Percentiles rank a stretch among this genome's conserved stretches.
Evolutionary conservation across 129 eudicot species (phyloP).

Genomic region (Helianthus annuus): HanXRQr2.0-SUNRISE NC_035444.2:56288273-56288772

Average conservation of each 20-base stretch:
- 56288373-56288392: conserved; percentile 59
- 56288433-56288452: conserved; percentile 63
- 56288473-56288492: conserved; percentile 45
- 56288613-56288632: conserved; percentile 42
- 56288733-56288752: conserved; percentile 66
- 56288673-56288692: conserved; percentile 60
- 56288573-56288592: conserved; percentile 36
- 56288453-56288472: conserved; percentile 39
- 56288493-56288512: conserved; percentile 45
- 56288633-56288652: conserved; percentile 58
- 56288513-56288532: conserved; percentile 33
- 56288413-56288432: conserved; percentile 70
- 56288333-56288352: conserved; percentile 58
- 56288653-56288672: conserved; percentile 63
- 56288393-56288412: conserved; percentile 56
- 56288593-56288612: conserved; percentile 50
- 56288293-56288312: conserved; percentile 63
- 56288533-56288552: conserved; percentile 38
- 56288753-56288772: conserved; percentile 54
- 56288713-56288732: conserved; percentile 58
- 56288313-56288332: conserved; percentile 43
- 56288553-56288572: conserved; percentile 41
- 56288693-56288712: conserved; percentile 65
- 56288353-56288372: conserved; percentile 64
- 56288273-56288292: conserved; percentile 79